Conservation (phyloP, 2,329 filamentous ascomycete species). For the Exophiala sideris region DNA sequence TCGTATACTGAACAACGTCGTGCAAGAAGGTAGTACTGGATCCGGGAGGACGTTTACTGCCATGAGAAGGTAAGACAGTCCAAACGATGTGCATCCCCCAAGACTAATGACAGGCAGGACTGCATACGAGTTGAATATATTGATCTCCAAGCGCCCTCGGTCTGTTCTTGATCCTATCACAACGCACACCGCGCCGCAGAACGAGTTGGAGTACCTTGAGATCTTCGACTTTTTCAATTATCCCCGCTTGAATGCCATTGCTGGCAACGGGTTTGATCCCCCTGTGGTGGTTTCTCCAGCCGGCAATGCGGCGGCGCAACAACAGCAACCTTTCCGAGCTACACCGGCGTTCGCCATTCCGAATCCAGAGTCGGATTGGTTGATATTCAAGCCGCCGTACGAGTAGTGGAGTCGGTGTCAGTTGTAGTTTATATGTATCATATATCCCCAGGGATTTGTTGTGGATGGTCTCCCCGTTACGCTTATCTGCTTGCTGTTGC, state of each 20-base stretch:
- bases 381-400: conserved; percentile 29
- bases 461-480: no score
- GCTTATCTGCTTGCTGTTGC: no score
- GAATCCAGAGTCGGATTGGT: conserved; percentile 47
- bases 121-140: conserved; percentile 69
- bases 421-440: no score
- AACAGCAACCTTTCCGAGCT: conserved; percentile 8
- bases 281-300: conserved; percentile 21
- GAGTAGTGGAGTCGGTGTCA: conserved; percentile 5
- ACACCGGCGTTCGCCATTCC: conserved; percentile 45
- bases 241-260: conserved; percentile 56
- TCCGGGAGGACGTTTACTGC: conserved; percentile 75
- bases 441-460: no score
- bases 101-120: conserved; percentile 9
- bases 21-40: conserved; percentile 60
- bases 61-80: conserved; percentile 78
- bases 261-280: conserved; percentile 10
- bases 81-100: neutral
- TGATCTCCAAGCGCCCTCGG: conserved; percentile 75
- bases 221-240: conserved; percentile 96
- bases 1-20: conserved; percentile 72
- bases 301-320: conserved; percentile 11
- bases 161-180: conserved; percentile 27
- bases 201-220: conserved; percentile 83
- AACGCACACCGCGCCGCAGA: conserved; percentile 21